Percentiles rank a stretch among this genome's conserved stretches.
phyloP scores from a whole-genome alignment of 331 rosid genomes.

The Prunus yedoensis region DNA sequence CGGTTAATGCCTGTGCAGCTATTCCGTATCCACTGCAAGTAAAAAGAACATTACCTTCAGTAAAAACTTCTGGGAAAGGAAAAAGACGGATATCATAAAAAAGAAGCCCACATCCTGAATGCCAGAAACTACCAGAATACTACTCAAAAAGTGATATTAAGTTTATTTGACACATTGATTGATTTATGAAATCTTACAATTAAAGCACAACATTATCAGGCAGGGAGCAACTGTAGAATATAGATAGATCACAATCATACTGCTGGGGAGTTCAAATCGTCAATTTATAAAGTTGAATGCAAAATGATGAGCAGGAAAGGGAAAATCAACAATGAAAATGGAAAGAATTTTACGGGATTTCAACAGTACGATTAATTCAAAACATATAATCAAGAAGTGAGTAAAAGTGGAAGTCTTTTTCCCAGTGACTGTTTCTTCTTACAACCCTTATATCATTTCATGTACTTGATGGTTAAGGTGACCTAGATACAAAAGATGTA shows the following conservation, averaged over 20 bases:
- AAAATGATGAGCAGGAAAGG: neutral
- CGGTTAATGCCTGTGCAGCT: conserved; percentile 88
- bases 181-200: neutral
- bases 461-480: neutral
- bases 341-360: neutral
- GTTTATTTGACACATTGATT: neutral
- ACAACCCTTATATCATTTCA: neutral
- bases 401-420: neutral
- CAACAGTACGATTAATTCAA: neutral
- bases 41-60: conserved; percentile 26
- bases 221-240: neutral
- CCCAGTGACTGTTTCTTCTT: neutral
- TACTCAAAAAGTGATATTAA: neutral
- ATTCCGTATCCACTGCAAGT: conserved; percentile 93
- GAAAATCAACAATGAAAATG: neutral
- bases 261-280: neutral
- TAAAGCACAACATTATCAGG: neutral
- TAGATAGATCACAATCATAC: too few relatives aligned
- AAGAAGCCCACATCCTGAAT: neutral
- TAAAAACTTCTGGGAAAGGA: conserved; percentile 9
- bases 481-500: too few relatives aligned
- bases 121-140: neutral
- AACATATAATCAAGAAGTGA: neutral
- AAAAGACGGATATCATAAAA: neutral
- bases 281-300: neutral